Base-by-base conservation (phyloP, 2,329 filamentous ascomycete genomes). In the Ascochyta rabiei region DNA sequence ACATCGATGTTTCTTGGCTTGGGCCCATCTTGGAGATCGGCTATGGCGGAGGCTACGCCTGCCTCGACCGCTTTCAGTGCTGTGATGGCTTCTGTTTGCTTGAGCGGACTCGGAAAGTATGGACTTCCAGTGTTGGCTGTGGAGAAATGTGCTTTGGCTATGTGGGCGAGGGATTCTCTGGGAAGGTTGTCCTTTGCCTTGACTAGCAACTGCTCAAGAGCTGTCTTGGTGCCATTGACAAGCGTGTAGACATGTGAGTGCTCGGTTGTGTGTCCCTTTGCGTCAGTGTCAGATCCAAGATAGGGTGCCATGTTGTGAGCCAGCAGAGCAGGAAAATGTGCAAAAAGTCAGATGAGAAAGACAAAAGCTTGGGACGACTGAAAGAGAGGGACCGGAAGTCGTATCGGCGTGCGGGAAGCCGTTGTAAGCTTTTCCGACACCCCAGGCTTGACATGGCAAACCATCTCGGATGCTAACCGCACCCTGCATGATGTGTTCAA, bases 51-150 rank as follows among this genome's bases (percentile, higher is more conserved):
- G 3, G 83, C 84, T n/a, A 84, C 77, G 34, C 81, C 79, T 5
- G 81, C 85, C 63, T 88, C 85, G 6, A 86, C 74, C 6, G 80
- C 84, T 65, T 86, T 87, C 59, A 87, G 74, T 3, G 84, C 81
- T 7, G 80, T 79, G 10, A 80, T 74, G 1, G 81, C 81, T 59
- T 83, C 81, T 0, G 80, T 82, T 64, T 81, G 79, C 57, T 83
- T 83, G 59, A 82, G 78, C 0, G 81, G 80, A 53, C 70, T 73
- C 2, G 75, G 75, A 51, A 76, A 77, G 57, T 76, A 76, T 6
- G 75, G 75, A 16, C 59, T 74, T 24, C 74, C 74, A 0, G 69
- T 73, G 48, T 76, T 75, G 13, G 67, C 69, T 1, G 73, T 76
- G 1, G 66, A 67, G 43, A 77, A 76, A 4, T 64, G 49, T 42